Conservation (phyloP, 2,329 filamentous ascomycete species). For the Apiospora malaysiana region DNA sequence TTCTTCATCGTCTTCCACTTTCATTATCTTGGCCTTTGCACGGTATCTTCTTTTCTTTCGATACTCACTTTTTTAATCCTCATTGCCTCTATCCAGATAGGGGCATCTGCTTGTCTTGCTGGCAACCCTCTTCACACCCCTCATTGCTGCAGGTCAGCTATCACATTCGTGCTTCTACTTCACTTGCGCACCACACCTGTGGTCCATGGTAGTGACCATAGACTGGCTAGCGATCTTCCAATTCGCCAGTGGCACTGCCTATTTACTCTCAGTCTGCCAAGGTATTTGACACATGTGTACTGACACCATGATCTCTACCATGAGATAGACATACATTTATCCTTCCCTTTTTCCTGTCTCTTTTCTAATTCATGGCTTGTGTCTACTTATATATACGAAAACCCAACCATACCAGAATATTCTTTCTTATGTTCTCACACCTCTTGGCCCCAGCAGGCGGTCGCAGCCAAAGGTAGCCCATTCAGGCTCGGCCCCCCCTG, state of each 20-base stretch:
- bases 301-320: not conserved
- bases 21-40: not conserved
- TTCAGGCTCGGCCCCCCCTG: too few relatives aligned
- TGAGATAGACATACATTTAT: not conserved
- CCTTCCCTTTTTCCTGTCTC: not conserved
- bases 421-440: too few relatives aligned
- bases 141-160: not conserved
- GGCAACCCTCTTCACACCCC: not conserved
- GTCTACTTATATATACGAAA: too few relatives aligned
- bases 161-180: not conserved
- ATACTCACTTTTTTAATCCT: not conserved
- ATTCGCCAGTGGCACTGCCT: not conserved
- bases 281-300: not conserved
- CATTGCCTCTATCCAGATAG: not conserved
- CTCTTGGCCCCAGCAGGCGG: too few relatives aligned
- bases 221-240: not conserved
- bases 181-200: not conserved
- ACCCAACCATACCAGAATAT: too few relatives aligned
- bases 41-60: not conserved
- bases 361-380: not conserved
- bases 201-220: not conserved
- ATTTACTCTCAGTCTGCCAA: not conserved
- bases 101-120: not conserved
- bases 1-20: not conserved
- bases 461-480: too few relatives aligned